Evolutionary conservation across 192 early-diverging fungal species (phyloP), one percentile per base, ranked within the genome.

Genomic region (Cetraspora pellucida): DNA sequence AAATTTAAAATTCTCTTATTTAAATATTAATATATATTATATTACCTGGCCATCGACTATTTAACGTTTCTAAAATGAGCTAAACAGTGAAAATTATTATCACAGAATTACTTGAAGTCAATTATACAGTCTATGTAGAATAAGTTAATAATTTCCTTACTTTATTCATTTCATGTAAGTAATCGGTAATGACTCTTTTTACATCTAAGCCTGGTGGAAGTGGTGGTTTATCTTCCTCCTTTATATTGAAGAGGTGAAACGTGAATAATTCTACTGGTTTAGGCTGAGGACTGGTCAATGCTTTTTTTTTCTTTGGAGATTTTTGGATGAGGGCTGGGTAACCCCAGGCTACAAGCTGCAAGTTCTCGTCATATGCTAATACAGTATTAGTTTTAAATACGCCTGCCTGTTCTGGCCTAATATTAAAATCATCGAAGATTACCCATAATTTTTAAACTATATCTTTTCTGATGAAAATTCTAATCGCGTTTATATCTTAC

Each of bases 141-240:
- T 66, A 7, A n/a, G 37, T 19, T n/a, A 37, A 50, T 52, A n/a
- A 43, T 25, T 21, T 37, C 31, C 5, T 58, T 52, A 76, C 61
- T 52, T 76, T 76, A 23, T 27, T 57, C 59, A 76, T 52, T 52
- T 76, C 74, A 54, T 85, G 81, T 10, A 89, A 77, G 68, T 89
- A 89, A 74, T 88, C 85, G 17, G 85, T 79, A 52, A 88, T 88
- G 21, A 80, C 82, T 25, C 82, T 83, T 5, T 82, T 79, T 25
- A 84, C 79, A 31, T 85, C 85, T 30, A 89, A 79, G 17, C 86
- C 85, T 25, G 78, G 85, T 27, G 83, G 85, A 10, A 89, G 65
- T 0, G 78, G 67, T 17, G 80, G 78, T 30, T 78, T 70, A 17
- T 87, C 82, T 23, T 82, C 68, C 27, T 84, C 78, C 23, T 79